Evolutionary conservation across 371 early-diverging fungal species (phyloP), one percentile per base, ranked within the genome.

Genomic region (Rhizopus arrhizus): DNA sequence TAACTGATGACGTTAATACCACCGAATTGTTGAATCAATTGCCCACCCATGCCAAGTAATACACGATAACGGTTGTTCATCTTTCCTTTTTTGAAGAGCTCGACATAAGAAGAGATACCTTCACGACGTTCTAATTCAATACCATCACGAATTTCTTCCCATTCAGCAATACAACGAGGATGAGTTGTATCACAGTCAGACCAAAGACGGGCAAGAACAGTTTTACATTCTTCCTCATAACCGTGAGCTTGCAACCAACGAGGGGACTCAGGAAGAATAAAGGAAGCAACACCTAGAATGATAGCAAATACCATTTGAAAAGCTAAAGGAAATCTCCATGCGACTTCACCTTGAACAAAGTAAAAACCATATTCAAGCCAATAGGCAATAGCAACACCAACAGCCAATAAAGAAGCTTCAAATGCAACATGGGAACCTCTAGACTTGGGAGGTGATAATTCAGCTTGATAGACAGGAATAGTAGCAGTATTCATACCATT

Each of bases 401-500:
- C 61, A 22, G 63, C 51, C 32, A 66, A 53, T 59, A 78, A 69
- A 31, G 75, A 41, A 4, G 68, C 65, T 53, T 73, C 74, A 40
- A 81, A 66, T 48, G 68, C 67, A 32, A 81, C 74, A 40, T 78
- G 67, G 31, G 78, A 67, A 50, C 81, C 78, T 62, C 81, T 71
- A 29, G 73, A 72, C 38, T 85, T 77, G 13, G 91, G 80, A 32
- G 96, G 90, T 13, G 96, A 89, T 7, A 96, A 70, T 53, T 77
- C 81, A 31, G 81, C 72, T 59, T 75, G 81, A 49, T 81, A 69
- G 45, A 76, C 59, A 42, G 73, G 73, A 22, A 78, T 63, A n/a
- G 65, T 69, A 36, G 74, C 69, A 36, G 70, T 74, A 50, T 75
- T 70, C 46, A 81, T 62, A 53, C 81, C 81, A 45, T 70, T 66